These are phyloP conservation scores for Cyanidioschyzon merolae DNA, from an alignment of 23 red algal genomes.

Conservation along the genomic window DNA sequence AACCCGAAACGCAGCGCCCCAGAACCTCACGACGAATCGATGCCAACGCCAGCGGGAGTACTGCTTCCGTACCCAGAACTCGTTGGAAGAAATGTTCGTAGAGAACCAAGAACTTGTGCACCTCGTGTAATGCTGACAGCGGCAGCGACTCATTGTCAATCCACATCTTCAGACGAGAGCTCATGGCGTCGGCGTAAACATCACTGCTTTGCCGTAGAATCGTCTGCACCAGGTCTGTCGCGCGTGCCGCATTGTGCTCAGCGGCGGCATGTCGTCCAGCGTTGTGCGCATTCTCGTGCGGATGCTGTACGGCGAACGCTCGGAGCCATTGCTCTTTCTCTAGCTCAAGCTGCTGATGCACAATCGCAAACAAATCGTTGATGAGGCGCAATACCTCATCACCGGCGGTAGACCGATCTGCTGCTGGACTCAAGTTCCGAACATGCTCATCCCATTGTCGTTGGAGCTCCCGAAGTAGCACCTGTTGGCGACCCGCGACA, in stretches of 20 bases:
- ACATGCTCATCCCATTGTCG: background rate
- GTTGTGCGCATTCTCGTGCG: too few relatives aligned
- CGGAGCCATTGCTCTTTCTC: background rate
- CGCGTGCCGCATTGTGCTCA: too few relatives aligned
- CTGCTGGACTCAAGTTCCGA: background rate
- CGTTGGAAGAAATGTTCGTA: background rate
- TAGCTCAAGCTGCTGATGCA: background rate
- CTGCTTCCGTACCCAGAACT: background rate
- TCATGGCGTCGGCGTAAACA: background rate
- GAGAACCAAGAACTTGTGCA: background rate
- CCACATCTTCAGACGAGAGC: background rate
- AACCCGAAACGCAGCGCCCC: background rate
- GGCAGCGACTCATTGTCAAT: background rate
- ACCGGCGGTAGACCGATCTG: too few relatives aligned
- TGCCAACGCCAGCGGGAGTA: background rate
- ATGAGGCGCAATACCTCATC: background rate
- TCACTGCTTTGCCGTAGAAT: background rate
- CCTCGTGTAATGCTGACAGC: background rate
- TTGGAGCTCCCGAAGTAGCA: background rate
- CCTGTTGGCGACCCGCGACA: background rate
- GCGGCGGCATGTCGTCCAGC: too few relatives aligned
- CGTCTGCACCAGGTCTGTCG: too few relatives aligned
- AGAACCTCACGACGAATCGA: background rate
- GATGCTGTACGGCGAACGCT: background rate
- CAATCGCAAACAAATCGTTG: background rate